Conservation (phyloP, 2,329 filamentous ascomycete genomes). For the Ceratocystis variospora region DNA sequence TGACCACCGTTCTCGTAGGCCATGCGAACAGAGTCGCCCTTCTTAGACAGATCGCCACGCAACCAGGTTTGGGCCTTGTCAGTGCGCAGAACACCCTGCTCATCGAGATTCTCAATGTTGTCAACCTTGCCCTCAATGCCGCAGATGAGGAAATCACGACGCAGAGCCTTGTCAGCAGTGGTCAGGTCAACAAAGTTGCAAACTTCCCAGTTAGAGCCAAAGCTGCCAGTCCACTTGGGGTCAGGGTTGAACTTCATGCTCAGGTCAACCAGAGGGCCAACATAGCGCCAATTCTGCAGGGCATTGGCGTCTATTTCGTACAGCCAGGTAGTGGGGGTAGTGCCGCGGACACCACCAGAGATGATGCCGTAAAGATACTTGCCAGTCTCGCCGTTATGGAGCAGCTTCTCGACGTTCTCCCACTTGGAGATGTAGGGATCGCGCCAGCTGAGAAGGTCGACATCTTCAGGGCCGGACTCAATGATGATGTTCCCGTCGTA, state of each 20-base stretch:
- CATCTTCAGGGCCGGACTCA: constrained; percentile 19
- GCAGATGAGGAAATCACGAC: constrained; percentile 14
- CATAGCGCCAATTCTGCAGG: constrained; percentile 21
- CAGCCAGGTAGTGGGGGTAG: constrained; percentile 21
- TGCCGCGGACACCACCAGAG: constrained; percentile 24
- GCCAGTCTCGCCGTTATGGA: constrained; percentile 17
- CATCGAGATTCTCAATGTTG: background rate
- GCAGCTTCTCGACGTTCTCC: constrained; percentile 20
- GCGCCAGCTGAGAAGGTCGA: constrained; percentile 23
- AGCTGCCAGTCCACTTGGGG: constrained; percentile 15
- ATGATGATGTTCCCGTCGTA: constrained; percentile 22
- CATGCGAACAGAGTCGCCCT: constrained; percentile 11
- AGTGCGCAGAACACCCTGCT: constrained; percentile 10
- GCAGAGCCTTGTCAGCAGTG: constrained; percentile 6
- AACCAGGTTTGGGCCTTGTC: constrained; percentile 16
- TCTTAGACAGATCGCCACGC: background rate
- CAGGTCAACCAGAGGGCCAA: constrained; percentile 18
- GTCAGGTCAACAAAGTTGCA: constrained; percentile 15
- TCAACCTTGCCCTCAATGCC: constrained; percentile 13
- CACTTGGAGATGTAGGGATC: constrained; percentile 23
- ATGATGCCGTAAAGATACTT: constrained; percentile 31
- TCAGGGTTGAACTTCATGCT: constrained; percentile 11
- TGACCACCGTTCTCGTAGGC: constrained; percentile 13
- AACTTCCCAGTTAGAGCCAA: constrained; percentile 17
- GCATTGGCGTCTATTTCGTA: constrained; percentile 21